Evolutionary conservation across 805 yeast species (phyloP), one percentile per base, ranked within the genome.

Genomic region (Ogataea trehalophila): DNA sequence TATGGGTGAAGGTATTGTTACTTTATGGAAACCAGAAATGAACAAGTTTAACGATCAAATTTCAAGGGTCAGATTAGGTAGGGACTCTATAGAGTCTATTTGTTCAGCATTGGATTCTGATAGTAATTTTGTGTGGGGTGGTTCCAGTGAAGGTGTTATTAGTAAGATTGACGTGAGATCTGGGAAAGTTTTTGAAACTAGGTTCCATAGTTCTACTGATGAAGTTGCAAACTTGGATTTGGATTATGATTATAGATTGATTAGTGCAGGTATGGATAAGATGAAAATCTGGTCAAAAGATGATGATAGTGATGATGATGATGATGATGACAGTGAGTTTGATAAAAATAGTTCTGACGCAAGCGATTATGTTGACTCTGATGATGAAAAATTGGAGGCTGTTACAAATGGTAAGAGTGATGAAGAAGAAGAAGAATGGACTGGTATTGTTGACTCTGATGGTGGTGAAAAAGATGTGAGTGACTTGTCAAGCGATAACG

Each of bases 1-100:
- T 40, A 90, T 89, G 85, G 89, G 95, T 15, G 94, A 85, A 60
- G 98, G 98, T 4, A 78, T 88, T 14, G 74, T 89, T 6, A 89
- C 98, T 0, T 71, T 86, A 14, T 92, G 99, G 99, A 81, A 79
- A 56, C 81, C 85, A 26, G 73, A 78, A 31, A 77, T 78, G 60
- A 88, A 87, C 60, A 77, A 77, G 39, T 75, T 81, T 51, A 73
- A 70, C 49, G 97, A 92, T 65, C 97, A 92, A 67, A 72, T 89
- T 42, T 77, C 86, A 13, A 71, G 98, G 48, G 77, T 92, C 17
- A 81, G 81, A 52, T 73, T 91, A 8, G 72, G 80, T 37, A 80
- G 76, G 47, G 61, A 57, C 31, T 83, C 92, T 17, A 77, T 90
- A 16, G 97, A 90, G 59, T 75, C 86, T 29, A 65, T 88, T 3